A percentile compares a stretch with the other conserved stretches of the same genome.
Conservation (phyloP, 2,329 filamentous ascomycete species). For the Domatiomyces catenatus region DNA sequence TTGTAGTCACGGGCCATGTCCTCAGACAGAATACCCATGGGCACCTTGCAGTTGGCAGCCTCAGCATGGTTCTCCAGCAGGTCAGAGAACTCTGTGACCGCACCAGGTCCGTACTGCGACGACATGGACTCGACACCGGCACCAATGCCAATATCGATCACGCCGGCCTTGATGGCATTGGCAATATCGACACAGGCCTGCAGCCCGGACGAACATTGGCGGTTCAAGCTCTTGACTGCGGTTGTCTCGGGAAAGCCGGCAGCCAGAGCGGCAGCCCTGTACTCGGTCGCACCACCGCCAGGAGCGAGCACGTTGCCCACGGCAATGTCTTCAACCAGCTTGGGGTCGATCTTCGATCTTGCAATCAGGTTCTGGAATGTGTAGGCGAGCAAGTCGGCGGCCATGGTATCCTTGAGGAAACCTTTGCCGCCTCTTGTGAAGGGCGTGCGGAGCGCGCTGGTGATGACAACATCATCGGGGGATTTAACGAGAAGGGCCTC, state of each 20-base stretch:
- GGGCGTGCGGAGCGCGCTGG: constrained; percentile 76
- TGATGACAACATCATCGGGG: constrained; percentile 67
- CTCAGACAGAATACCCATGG: constrained; percentile 89
- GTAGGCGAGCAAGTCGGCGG: constrained; percentile 70
- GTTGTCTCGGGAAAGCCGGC: constrained; percentile 78
- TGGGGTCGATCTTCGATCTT: constrained; percentile 76
- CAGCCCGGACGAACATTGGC: constrained; percentile 85
- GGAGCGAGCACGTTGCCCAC: constrained; percentile 85
- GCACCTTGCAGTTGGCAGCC: constrained; percentile 89
- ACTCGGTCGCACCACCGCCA: constrained; percentile 89
- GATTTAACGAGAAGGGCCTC: constrained; percentile 33
- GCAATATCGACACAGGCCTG: constrained; percentile 89
- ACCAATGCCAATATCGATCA: constrained; percentile 90
- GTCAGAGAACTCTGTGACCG: constrained; percentile 86
- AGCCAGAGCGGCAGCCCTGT: constrained; percentile 77
- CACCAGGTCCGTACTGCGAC: constrained; percentile 72
- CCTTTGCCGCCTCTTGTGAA: constrained; percentile 89
- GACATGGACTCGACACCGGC: constrained; percentile 97
- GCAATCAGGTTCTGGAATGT: constrained; percentile 68
- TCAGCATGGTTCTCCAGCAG: constrained; percentile 66
- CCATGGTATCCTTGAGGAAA: constrained; percentile 85
- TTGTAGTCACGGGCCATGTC: constrained; percentile 79
- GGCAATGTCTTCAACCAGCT: constrained; percentile 76
- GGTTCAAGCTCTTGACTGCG: constrained; percentile 76
- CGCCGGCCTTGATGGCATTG: constrained; percentile 76